Evolutionary conservation across 306 rosid species (phyloP).

Genomic region (Lotus japonicus): DNA sequence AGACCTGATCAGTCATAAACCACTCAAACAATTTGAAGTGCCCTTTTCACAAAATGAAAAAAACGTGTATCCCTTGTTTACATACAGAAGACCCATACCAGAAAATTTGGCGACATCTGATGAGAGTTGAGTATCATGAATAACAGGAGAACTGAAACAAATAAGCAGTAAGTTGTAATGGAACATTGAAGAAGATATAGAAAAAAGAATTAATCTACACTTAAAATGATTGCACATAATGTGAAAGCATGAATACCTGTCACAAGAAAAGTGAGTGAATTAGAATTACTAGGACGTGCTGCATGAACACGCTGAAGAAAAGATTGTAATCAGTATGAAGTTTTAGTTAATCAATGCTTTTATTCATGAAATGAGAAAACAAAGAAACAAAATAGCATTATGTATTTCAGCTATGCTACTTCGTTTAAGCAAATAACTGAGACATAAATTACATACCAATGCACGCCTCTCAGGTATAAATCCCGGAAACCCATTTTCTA

Average conservation of each 20-base stretch:
- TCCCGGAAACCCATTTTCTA: conserved; percentile 69
- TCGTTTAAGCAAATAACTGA: neutral
- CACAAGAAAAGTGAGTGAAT: conserved; percentile 82
- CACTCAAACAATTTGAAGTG: neutral
- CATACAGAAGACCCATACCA: conserved; percentile 42
- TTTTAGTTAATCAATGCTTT: neutral
- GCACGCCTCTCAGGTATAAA: conserved; percentile 69
- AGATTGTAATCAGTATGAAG: neutral
- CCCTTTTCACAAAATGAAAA: neutral
- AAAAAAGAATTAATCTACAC: neutral
- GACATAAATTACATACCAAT: conserved; percentile 42
- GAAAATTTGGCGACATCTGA: conserved; percentile 91
- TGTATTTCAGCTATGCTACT: neutral
- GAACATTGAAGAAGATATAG: neutral
- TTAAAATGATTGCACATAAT: neutral
- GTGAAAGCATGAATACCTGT: conserved; percentile 48
- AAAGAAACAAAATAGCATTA: neutral
- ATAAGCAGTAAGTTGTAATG: neutral
- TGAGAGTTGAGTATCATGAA: conserved; percentile 91
- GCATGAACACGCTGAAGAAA: conserved; percentile 46
- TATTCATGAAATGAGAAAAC: neutral
- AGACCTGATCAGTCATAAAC: neutral
- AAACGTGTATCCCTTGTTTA: neutral
- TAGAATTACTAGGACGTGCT: conserved; percentile 71
- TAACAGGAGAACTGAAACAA: conserved; percentile 62